Evolutionary conservation across 108 stramenopile species (phyloP).

Genomic region (Cyclotella sp.): DNA sequence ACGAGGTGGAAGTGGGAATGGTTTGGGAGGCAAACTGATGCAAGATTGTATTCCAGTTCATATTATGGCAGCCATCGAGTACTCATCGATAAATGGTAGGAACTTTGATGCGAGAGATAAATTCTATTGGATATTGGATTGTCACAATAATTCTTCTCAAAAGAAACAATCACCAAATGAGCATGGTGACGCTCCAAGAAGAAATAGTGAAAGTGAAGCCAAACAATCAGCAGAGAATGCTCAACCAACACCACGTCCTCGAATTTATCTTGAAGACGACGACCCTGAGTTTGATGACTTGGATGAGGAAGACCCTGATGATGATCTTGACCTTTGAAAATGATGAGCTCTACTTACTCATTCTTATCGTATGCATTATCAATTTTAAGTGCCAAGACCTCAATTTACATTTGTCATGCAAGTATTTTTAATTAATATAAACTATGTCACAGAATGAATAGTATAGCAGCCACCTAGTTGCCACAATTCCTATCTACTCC

Average conservation of each 20-base stretch:
- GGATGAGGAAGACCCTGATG: slow-evolving; percentile 43
- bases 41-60: slow-evolving; percentile 28
- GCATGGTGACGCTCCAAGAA: neutral
- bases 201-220: neutral
- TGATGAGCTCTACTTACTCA: neutral
- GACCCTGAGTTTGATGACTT: slow-evolving; percentile 46
- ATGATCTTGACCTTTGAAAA: slow-evolving; percentile 35
- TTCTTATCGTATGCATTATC: neutral
- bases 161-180: neutral
- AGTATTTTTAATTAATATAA: too few relatives aligned
- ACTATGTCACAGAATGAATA: too few relatives aligned
- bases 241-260: slow-evolving; percentile 16
- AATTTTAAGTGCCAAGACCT: neutral
- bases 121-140: slow-evolving; percentile 32
- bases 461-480: too few relatives aligned
- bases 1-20: slow-evolving; percentile 33
- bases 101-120: slow-evolving; percentile 10
- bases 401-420: neutral
- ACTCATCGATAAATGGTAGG: neutral
- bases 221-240: neutral
- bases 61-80: slow-evolving; percentile 10
- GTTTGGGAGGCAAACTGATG: slow-evolving; percentile 39
- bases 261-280: slow-evolving; percentile 39
- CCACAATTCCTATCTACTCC: neutral
- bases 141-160: neutral